phyloP scores from a whole-genome alignment of 164 flowering plant species.

The Hamamelis virginiana region DNA sequence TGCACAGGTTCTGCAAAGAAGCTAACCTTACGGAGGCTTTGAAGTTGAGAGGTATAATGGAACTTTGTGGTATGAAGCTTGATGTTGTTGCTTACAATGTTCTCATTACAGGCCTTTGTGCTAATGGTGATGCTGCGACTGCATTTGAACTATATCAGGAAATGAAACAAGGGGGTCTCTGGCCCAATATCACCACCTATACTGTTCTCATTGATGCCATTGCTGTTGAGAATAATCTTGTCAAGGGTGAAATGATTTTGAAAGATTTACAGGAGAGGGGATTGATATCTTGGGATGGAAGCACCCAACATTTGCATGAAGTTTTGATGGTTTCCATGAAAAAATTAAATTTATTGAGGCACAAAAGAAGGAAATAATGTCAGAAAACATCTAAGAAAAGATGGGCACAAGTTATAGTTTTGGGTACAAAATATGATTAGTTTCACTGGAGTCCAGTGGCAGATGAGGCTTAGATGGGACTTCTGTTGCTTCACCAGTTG shows the following conservation, averaged over 20 bases:
- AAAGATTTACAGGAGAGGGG: constrained; percentile 59
- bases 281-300: constrained; percentile 29
- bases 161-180: constrained; percentile 61
- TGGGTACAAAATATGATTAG: background rate
- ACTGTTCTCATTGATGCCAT: constrained; percentile 46
- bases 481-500: background rate
- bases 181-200: constrained; percentile 58
- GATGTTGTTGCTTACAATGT: constrained; percentile 76
- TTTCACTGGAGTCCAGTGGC: background rate
- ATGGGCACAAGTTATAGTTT: background rate
- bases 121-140: constrained; percentile 37
- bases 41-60: constrained; percentile 48
- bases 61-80: constrained; percentile 42
- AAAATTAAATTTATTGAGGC: constrained; percentile 39
- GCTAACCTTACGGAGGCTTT: constrained; percentile 50
- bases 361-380: constrained; percentile 21
- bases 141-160: constrained; percentile 70
- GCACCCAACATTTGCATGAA: constrained; percentile 26
- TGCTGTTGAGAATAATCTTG: constrained; percentile 23
- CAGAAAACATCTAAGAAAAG: background rate
- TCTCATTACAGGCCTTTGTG: constrained; percentile 65
- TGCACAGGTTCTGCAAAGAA: constrained; percentile 61
- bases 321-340: constrained; percentile 34
- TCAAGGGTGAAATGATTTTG: constrained; percentile 43
- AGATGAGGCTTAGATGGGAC: background rate